These are phyloP conservation scores for Boletellus ananas DNA, from an alignment of 768 basidiomycete genomes.

Conservation along the genomic window DNA sequence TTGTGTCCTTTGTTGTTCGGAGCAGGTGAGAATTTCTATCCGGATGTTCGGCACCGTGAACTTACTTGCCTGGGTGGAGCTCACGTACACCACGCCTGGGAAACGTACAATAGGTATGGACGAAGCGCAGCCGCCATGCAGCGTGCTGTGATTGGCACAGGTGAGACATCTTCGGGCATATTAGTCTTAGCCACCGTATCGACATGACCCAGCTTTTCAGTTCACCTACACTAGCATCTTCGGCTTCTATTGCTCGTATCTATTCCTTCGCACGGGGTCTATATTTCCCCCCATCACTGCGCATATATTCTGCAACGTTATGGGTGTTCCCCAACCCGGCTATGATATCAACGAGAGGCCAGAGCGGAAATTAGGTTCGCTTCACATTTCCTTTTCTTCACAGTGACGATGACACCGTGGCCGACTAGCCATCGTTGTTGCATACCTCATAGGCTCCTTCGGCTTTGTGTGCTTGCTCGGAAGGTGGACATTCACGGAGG, in stretches of 20 bases:
- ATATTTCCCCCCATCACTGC: constrained; percentile 72
- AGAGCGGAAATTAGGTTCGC: constrained; percentile 48
- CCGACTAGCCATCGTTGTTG: constrained; percentile 45
- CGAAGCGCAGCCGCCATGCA: constrained; percentile 59
- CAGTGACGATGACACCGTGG: constrained; percentile 10
- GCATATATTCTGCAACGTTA: constrained; percentile 91
- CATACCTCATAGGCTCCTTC: constrained; percentile 58
- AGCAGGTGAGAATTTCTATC: constrained; percentile 51
- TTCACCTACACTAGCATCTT: constrained; percentile 89
- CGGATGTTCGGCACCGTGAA: background rate
- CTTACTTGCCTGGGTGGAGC: constrained; percentile 43
- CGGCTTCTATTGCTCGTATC: constrained; percentile 81
- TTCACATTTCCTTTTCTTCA: constrained; percentile 9
- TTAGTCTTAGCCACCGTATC: constrained; percentile 13
- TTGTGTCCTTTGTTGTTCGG: constrained; percentile 86
- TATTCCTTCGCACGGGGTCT: constrained; percentile 84
- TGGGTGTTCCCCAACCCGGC: constrained; percentile 77
- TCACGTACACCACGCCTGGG: constrained; percentile 91
- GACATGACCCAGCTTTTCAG: constrained; percentile 65
- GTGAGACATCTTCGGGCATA: constrained; percentile 37
- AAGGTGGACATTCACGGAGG: constrained; percentile 44
- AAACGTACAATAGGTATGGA: constrained; percentile 74
- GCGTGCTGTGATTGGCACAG: constrained; percentile 50
- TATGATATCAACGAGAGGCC: constrained; percentile 56
- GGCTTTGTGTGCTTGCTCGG: constrained; percentile 52